Evolutionary conservation across 345 rosid species (phyloP).

Genomic region (Carallia pectinifolia): DNA sequence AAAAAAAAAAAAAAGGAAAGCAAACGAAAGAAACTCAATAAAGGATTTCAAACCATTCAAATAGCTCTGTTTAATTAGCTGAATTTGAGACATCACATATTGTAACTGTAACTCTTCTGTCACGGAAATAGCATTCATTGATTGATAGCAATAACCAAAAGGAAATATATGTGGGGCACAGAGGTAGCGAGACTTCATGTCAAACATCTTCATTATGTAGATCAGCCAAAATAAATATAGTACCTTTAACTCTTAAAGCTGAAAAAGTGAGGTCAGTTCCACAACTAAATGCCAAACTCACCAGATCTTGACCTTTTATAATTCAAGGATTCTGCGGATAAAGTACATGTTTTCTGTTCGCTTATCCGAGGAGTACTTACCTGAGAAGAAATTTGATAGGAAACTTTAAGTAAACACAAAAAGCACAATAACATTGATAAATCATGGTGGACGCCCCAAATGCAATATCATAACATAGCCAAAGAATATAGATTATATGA

Average conservation of each 20-base stretch:
- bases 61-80: not conserved
- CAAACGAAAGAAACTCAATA: not conserved
- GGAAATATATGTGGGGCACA: not conserved
- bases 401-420: not conserved
- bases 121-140: too few relatives aligned
- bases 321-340: conserved; percentile 42
- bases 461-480: not conserved
- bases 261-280: not conserved
- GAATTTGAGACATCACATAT: not conserved
- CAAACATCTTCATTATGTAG: not conserved
- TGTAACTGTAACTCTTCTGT: too few relatives aligned
- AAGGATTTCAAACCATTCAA: not conserved
- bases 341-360: conserved; percentile 10
- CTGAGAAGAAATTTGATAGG: conserved; percentile 22
- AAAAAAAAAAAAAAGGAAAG: too few relatives aligned
- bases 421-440: not conserved
- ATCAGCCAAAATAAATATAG: not conserved
- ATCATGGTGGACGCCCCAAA: not conserved
- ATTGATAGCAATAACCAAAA: not conserved
- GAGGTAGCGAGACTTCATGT: not conserved
- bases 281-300: conserved; percentile 19
- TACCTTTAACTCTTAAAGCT: not conserved
- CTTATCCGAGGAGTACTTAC: conserved; percentile 24
- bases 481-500: not conserved
- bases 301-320: conserved; percentile 61